Conservation (phyloP, 352 stramenopile genomes). For the Phytophthora pistaciae region DNA sequence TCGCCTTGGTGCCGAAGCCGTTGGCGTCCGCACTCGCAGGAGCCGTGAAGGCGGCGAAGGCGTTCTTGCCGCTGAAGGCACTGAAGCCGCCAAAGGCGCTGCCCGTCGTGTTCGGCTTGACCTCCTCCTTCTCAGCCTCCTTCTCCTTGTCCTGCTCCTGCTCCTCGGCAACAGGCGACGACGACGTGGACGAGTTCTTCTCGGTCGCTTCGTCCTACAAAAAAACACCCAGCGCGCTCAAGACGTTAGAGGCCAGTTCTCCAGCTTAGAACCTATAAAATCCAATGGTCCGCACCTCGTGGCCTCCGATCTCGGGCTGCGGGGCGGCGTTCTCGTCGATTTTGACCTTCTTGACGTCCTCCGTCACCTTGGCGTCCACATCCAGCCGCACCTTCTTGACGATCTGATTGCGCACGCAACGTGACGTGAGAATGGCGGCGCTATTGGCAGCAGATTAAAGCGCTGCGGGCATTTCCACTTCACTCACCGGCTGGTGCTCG, state of each 20-base stretch:
- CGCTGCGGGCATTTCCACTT: not conserved
- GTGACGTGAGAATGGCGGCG: not conserved
- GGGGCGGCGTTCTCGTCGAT: conserved; percentile 42
- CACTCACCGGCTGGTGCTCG: conserved; percentile 66
- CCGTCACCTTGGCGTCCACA: conserved; percentile 54
- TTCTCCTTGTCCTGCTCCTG: conserved; percentile 12
- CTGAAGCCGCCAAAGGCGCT: conserved; percentile 63
- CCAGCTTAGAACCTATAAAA: not conserved
- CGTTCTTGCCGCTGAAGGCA: conserved; percentile 58
- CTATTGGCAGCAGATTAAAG: not conserved
- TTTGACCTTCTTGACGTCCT: conserved; percentile 58
- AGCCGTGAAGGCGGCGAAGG: conserved; percentile 56
- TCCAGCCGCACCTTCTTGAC: conserved; percentile 71
- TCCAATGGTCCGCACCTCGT: conserved; percentile 25
- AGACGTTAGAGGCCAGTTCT: not conserved
- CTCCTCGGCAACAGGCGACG: conserved; percentile 21
- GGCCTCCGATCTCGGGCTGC: conserved; percentile 33
- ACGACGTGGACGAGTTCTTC: conserved; percentile 12
- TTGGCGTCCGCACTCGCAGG: conserved; percentile 12
- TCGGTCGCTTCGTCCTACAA: conserved; percentile 12
- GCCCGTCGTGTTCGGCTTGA: conserved; percentile 38
- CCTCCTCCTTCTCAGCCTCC: conserved; percentile 16
- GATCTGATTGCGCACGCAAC: conserved; percentile 31
- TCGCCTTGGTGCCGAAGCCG: conserved; percentile 33
- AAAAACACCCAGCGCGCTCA: not conserved